Evolutionary conservation across 1,284 basidiomycete genomes (phyloP), one percentile per base, ranked within the genome.

Genomic region (Sanghuangporus baumii): DNA sequence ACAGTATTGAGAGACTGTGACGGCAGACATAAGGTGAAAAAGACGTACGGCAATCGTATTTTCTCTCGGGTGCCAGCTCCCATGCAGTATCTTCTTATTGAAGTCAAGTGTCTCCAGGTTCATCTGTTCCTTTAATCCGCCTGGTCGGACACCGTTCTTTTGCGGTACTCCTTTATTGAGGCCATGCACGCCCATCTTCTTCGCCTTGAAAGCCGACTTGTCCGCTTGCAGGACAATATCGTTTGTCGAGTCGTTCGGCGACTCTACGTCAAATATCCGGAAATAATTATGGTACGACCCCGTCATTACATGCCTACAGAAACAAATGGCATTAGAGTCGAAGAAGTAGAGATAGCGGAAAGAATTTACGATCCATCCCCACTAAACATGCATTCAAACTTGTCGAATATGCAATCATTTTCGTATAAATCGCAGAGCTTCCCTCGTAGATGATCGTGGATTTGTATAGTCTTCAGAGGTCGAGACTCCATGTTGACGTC

Each of bases 271-370:
- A 77, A 96, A 98, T 84, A 99, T 96, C 76, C 96, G 94, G 90
- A 99, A 97, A 79, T 98, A 98, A 78, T 99, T 99, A 81, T 98
- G 96, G 79, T 99, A 99, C 55, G 96, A 98, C 57, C 97, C 97
- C 14, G 97, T 98, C 69, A 98, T 79, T 66, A 97, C 93, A 74
- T 95, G 88, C 71, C 95, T 97, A 50, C 26, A 51, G 59, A 20
- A 63, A 20, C 41, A 47, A 48, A 66, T 57, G 59, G 66, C 59
- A 50, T 11, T 65, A 65, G 51, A 64, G 64, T 64, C 57, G 60
- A 40, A 12, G 65, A 41, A 51, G 55, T 41, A 36, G 26, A 57
- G 43, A 58, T 60, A 51, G 62, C 60, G n/a, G 18, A 23, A 46
- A 37, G 41, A 31, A 86, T 94, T 74, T 74, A 97, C 95, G 90